Evolutionary conservation across 805 yeast genomes (phyloP), one percentile per base, ranked within the genome.

Genomic region (Wickerhamiella parazyma): DNA sequence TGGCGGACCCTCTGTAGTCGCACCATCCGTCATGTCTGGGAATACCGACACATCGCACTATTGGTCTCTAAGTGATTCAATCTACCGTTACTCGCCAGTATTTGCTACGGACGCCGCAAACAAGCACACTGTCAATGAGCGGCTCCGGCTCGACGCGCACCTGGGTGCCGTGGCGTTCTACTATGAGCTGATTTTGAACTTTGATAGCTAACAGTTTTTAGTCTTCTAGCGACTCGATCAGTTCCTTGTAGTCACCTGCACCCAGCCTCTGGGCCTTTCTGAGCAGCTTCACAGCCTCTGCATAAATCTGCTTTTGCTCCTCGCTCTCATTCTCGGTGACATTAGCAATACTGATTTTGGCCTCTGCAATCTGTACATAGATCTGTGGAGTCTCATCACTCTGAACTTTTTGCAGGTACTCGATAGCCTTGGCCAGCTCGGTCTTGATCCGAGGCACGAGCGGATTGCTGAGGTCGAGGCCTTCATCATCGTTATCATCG

Each of bases 281-380:
- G 51, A 87, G 64, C 22, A 75, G 68, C 47, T 65, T 63, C 54
- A 84, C 87, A 0, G 96, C 97, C 45, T 71, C 67, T 14, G 61
- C 59, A 58, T 87, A 87, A 41, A 71, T 64, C 4, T 66, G 53
- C 47, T 79, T 82, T 62, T 85, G 94, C 35, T 78, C 80, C 26
- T 65, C 63, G 41, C 79, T 68, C 21, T 79, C 85, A 20, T 73
- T 63, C 7, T 78, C 82, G 48, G 71, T 67, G 41, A 86, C 58
- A 53, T 86, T 87, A 12, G 87, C 95, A 51, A 82, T 63, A 12
- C 80, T 73, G 28, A 89, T 83, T 54, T 75, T 67, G 1, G 94
- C 87, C 60, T 89, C 97, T 1, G 95, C 95, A 37, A 81, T 70
- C 55, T 75, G 73, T 10, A 78, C 94, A 83, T 89, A 80, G 4